phyloP scores from a whole-genome alignment of 148 eudicot genomes.

The Cornus suecica region DNA sequence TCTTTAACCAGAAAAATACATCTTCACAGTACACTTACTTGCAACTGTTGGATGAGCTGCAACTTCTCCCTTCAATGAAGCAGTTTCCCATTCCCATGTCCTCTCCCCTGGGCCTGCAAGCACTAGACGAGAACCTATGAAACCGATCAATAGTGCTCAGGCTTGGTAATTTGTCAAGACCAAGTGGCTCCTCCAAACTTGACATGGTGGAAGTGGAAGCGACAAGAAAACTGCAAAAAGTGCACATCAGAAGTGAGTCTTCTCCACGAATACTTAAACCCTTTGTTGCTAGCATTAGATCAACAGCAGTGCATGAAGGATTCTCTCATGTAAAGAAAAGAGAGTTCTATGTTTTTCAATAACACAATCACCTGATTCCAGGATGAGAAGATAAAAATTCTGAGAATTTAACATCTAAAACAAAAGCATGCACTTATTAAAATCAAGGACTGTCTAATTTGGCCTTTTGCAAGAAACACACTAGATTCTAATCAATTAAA shows the following conservation, averaged over 20 bases:
- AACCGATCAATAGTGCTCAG: conserved; percentile 66
- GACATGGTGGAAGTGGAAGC: conserved; percentile 60
- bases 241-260: conserved; percentile 13
- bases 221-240: conserved; percentile 15
- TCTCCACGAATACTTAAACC: conserved; percentile 4
- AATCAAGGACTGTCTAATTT: neutral
- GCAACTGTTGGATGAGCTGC: conserved; percentile 85
- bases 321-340: neutral
- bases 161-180: conserved; percentile 79
- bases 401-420: neutral
- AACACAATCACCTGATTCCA: conserved; percentile 4
- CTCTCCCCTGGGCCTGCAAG: conserved; percentile 68
- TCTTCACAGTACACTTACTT: conserved; percentile 38
- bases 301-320: neutral
- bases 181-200: conserved; percentile 87
- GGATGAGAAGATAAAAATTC: neutral
- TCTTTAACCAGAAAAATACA: neutral
- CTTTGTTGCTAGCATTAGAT: neutral
- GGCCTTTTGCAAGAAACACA: neutral
- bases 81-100: conserved; percentile 68
- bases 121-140: conserved; percentile 66
- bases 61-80: conserved; percentile 79
- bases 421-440: neutral
- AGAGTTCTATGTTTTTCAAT: neutral
- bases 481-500: neutral